phyloP scores from a whole-genome alignment of 1,284 basidiomycete species.

The Sparassis latifolia region DNA sequence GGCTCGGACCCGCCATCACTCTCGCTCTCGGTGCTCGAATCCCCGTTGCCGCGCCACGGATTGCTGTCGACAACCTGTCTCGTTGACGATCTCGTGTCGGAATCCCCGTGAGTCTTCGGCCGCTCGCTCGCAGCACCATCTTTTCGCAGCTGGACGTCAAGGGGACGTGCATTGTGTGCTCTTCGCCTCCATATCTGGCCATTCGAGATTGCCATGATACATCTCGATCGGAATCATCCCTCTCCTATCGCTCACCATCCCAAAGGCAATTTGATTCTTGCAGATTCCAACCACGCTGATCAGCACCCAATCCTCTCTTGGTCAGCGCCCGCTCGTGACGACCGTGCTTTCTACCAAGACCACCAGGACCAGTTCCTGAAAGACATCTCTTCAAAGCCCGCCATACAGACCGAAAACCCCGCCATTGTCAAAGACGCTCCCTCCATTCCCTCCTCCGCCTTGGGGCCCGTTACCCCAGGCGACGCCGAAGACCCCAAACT shows the following conservation, averaged over 20 bases:
- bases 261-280: constrained; percentile 41
- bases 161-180: constrained; percentile 11
- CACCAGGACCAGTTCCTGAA: constrained; percentile 22
- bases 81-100: too few species aligned
- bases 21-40: too few species aligned
- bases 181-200: constrained; percentile 25
- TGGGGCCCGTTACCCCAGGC: constrained; percentile 13
- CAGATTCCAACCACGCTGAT: constrained; percentile 30
- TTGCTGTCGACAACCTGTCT: too few species aligned
- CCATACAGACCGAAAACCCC: constrained; percentile 18
- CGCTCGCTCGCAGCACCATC: constrained; percentile 17
- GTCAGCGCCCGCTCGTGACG: constrained; percentile 30
- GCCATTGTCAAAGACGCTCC: constrained; percentile 7
- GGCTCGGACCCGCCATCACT: neutral
- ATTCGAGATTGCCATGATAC: constrained; percentile 38
- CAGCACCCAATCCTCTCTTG: constrained; percentile 36
- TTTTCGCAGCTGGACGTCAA: constrained; percentile 12
- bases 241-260: constrained; percentile 33
- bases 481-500: constrained; percentile 24
- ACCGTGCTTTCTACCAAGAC: constrained; percentile 23
- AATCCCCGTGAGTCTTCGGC: constrained; percentile 12
- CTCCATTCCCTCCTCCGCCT: constrained; percentile 6
- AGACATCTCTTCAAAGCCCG: constrained; percentile 18
- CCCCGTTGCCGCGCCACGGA: too few species aligned
- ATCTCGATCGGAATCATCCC: constrained; percentile 51